phyloP scores from a whole-genome alignment of 305 asterid genomes.

The Fraxinus angustifolia region DNA sequence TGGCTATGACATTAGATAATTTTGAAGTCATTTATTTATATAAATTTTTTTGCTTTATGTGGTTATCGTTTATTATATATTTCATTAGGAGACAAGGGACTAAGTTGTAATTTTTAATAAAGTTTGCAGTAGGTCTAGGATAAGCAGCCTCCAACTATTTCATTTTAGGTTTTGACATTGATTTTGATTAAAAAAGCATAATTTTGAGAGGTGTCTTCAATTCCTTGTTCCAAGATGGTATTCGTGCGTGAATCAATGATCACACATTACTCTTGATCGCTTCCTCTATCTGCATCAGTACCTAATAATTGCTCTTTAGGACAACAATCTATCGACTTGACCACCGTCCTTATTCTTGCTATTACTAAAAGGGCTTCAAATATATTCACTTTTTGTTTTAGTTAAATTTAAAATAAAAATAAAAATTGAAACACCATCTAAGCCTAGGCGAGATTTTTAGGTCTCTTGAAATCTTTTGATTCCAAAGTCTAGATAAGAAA shows the following conservation, averaged over 20 bases:
- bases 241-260: too few species aligned
- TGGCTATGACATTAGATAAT: background rate
- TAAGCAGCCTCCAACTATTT: background rate
- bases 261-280: too few species aligned
- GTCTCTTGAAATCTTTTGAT: background rate
- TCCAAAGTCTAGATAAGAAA: background rate
- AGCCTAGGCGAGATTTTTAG: background rate
- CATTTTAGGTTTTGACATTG: background rate
- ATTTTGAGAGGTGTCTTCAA: background rate
- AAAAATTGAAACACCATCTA: background rate
- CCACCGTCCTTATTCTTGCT: background rate
- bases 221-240: background rate
- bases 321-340: background rate
- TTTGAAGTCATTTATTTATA: too few species aligned
- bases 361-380: background rate
- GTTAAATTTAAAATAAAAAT: too few species aligned
- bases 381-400: too few species aligned
- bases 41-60: background rate
- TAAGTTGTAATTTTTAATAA: background rate
- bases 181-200: too few species aligned
- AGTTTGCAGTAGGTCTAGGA: background rate
- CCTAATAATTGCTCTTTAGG: background rate
- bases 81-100: background rate
- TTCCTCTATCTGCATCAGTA: background rate
- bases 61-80: background rate